Base-by-base conservation (phyloP, 164 flowering plant genomes). In the Saururus chinensis region DNA sequence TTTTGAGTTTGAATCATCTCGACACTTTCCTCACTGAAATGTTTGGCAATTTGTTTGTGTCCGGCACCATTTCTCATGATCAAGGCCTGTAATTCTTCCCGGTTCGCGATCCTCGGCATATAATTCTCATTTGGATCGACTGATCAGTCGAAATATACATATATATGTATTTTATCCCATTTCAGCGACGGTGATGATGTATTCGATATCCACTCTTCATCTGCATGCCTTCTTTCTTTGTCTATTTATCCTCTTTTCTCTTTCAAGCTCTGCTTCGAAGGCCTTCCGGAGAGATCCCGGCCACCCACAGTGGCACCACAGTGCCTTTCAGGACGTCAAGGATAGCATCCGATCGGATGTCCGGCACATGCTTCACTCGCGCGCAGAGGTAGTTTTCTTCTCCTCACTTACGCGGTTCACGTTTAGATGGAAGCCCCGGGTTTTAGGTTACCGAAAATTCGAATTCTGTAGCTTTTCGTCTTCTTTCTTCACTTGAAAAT, bases 221-320 rank as follows among this genome's bases (percentile, higher is more conserved):
- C 4, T 55, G 0, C 37, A 24, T 55, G n/a, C 19, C 30, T 45
- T 41, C 48, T 23, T 51, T 20, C 11, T 52, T 54, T 59, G 30
- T 25, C 25, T 59, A 37, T 16, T 24, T 52, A 40, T 69, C 0
- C 63, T 71, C 59, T 68, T 73, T 23, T n/a, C 55, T 8, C 26
- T 21, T 25, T 73, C 79, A 17, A 80, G 77, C 61, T 82, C 90
- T 19, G 89, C 83, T 12, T 81, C 76, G 13, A 77, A 85, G 69
- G 79, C 96, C 13, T 93, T 90, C 71, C 69, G 88, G 58, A 65
- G 95, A 72, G 96, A 85, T 73, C 95, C 96, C 17, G 97, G 95
- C 1, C 95, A 85, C 42, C 83, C 92, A 37, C 90, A 88, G 68
- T 93, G 97, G 97, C 97, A 93, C 74, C 99, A 93, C 60, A 79